Base-by-base conservation (phyloP, 1,139 yeast species). In the Scheffersomyces titani region DNA sequence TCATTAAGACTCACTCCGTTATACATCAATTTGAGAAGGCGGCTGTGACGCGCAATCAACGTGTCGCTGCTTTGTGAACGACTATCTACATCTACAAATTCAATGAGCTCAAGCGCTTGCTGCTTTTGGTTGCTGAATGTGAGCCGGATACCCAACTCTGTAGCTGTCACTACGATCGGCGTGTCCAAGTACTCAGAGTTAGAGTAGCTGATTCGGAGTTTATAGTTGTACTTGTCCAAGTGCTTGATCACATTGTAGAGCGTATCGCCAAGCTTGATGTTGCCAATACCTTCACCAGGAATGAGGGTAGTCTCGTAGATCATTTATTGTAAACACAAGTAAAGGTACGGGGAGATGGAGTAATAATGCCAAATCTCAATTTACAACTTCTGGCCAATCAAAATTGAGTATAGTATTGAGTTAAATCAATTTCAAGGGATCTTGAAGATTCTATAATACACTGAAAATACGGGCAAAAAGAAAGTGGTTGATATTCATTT, bases 91-190 rank as follows among this genome's bases (percentile, higher is more conserved):
- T 70, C 68, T 36, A 75, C 61, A 1, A 84, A 64, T 60, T 85
- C 87, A 53, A 86, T 84, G 50, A 83, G 64, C 7, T 76, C 62
- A 50, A 86, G 70, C 19, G 66, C 63, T 59, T 84, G 88, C n/a
- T 69, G 68, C 3, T 65, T 60, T 2, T 74, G 68, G 54, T 72
- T 66, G 45, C 77, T 76, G 65, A 85, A 85, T 36, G 79, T 66
- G 51, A 86, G 67, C 50, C 79, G 65, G 36, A 77, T 65, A 18
- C 78, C 77, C 40, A 69, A 63, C 19, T 70, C 69, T 19, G 70
- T 69, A 19, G 78, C 57, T 6, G 67, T 63, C 6, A 78, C 68
- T 20, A 71, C 61, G 3, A 77, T 67, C 2, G 83, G 82, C 7
- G 73, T 67, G 44, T 72, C 61, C 45, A 76, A 63, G 61, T 53